Base-by-base conservation (phyloP, 192 early-diverging fungal species). In the Coemansia brasiliensis region DNA sequence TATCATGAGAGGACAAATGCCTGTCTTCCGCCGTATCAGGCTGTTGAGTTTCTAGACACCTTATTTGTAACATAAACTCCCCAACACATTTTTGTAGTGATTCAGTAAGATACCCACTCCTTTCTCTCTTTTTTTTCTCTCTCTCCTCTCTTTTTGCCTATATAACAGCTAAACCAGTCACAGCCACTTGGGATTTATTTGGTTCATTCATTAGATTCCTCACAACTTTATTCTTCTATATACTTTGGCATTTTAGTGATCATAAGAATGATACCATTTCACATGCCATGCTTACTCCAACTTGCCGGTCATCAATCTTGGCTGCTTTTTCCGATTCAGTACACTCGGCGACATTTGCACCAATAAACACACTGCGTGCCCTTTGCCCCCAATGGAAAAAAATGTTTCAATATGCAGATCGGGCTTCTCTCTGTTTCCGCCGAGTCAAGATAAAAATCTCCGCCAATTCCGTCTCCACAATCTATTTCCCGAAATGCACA, bases 1-100 rank as follows among this genome's bases (percentile, higher is more conserved):
- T 27, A 27, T 51, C 49, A 25, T 17, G 25, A 10, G 16, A 16
- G 57, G n/a, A n/a, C n/a, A 24, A 13, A 21, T 27, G 40, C 18
- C 24, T 26, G 45, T 27, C 25, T 25, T 17, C 49, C 26, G n/a
- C 49, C 26, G n/a, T 32, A 32, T 32, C 25, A 15, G 18, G 29
- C 52, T 16, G 52, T 27, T 26, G 55, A 22, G 55, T 41, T 56
- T 56, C 39, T 56, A 43, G 42, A 56, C 39, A 56, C 41, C 21
- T 6, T 56, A 16, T 24, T 29, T 40, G 27, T 42, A 32, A 39
- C 25, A 43, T 12, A 27, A 10, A 20, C 40, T 8, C 45, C 45
- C 46, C 46, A 49, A 49, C 44, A 22, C 46, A 0, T 22, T 6
- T 49, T 26, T 15, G 15, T n/a, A n/a, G n/a, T 49, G 46, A 49